Evolutionary conservation across 345 rosid species (phyloP), one percentile per base, ranked within the genome.

Genomic region (Aquilaria malaccensis): DNA sequence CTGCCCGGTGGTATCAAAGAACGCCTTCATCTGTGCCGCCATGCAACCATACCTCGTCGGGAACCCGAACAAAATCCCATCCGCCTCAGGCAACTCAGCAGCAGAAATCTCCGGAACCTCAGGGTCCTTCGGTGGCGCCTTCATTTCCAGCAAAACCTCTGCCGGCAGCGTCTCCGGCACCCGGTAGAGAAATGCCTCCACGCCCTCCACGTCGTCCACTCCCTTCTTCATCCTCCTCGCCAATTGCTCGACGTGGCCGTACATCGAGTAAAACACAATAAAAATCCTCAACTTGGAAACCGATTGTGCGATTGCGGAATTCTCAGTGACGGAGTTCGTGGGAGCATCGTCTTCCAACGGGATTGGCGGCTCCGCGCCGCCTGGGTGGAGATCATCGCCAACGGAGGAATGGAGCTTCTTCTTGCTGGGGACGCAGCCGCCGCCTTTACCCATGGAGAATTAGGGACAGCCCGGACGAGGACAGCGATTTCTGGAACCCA

Each of bases 391-490:
- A 13, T 74, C 75, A 7, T 72, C 70, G 56, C 58, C 50, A 32
- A 52, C 59, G 29, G 77, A 59, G 47, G 83, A 63, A 37, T 80
- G 77, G 37, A 74, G 75, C 69, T 80, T 89, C 65, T 82, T 89
- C 84, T 89, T 92, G 84, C 96, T 92, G 4, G 95, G 98, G 37
- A 92, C 95, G 58, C 98, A 92, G 47, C 98, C 98, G 6, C 89
- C 95, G 13, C 98, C 98, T 80, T 92, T 89, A 55, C 98, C 98
- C 98, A 92, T 37, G 67, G 61, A 37, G 62, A 67, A 55, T 64
- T 56, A 65, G 61, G 10, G 11, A 22, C 22, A 22, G 22, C 22
- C 22, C 22, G 22, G 22, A 22, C 22, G 22, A 22, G 29, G 48
- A 31, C 56, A 6, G 37, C 37, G 10, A 37, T 29, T 55, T 30